Base-by-base conservation (phyloP, 1,284 basidiomycete genomes). In the Uromyces viciae-fabae region DNA sequence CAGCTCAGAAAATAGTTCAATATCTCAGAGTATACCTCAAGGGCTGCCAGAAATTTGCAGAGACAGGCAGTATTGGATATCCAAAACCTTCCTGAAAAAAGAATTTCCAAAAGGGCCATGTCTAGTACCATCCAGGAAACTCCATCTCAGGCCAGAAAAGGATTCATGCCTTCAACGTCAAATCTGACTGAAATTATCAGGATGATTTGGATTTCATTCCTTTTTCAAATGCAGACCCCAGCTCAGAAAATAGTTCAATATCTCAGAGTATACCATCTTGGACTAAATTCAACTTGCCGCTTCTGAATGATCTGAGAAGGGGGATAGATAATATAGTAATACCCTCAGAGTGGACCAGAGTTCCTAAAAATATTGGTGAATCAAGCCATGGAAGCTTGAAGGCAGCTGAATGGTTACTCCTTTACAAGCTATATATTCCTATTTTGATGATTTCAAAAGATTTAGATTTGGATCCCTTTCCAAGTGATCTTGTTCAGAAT, bases 311-410 rank as follows among this genome's bases (percentile, higher is more conserved):
- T 7, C 22, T 64, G 22, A 19, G 36, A 22, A 14, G 64, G 9
- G 19, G 28, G 17, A 64, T 64, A 11, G 22, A 43, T 17, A 25
- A 76, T 2, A 64, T 31, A 1, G 11, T 33, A 0, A 58, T 76
- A 1, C 74, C 60, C 11, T 76, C 74, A 66, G 56, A 42, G 38
- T 17, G 49, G 40, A 76, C 74, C 22, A 36, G 46, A 28, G 40
- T 76, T 0, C 58, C 56, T 9, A 36, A 40, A 19, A 46, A 62
- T 14, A 62, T 75, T 5, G 73, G 38, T 2, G 19, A 38, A n/a
- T 14, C 52, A 17, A 17, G 31, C n/a, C 60, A 52, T 62, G 74
- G 74, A 42, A 75, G 52, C n/a, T 52, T 64, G 36, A 76, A 76
- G n/a, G 74, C 60, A 49, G 22, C 74, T 1, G 42, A 76, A 58